A percentile compares a stretch with the other conserved stretches of the same genome.
Evolutionary conservation across 225 moss, liverwort and hornwort species (phyloP).

Genomic region (Pseudoscleropodium purum): DNA sequence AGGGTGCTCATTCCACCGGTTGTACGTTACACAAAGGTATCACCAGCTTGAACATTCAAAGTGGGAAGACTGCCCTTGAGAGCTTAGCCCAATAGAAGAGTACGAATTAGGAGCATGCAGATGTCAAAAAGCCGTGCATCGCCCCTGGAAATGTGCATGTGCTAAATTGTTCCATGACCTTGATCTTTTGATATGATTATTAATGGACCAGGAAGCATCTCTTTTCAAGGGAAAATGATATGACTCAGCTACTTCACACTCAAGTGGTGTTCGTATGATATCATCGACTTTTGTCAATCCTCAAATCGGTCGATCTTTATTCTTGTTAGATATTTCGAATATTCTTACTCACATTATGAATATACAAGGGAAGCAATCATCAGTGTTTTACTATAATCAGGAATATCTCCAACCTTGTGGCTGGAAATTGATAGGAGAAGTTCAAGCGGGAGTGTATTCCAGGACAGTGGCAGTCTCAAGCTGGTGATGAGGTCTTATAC

Average conservation of each 20-base stretch:
- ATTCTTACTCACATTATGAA: background rate
- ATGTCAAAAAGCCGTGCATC: conserved; percentile 2
- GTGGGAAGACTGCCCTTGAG: background rate
- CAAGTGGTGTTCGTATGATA: conserved; percentile 5
- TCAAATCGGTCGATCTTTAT: background rate
- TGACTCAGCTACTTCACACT: conserved; percentile 7
- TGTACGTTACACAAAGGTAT: conserved; percentile 7
- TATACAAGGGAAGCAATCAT: background rate
- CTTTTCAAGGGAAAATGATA: background rate
- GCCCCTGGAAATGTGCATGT: background rate
- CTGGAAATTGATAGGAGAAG: conserved; percentile 10
- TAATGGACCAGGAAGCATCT: background rate
- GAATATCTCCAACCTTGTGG: conserved; percentile 14
- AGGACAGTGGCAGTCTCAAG: conserved; percentile 28
- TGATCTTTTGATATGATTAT: background rate
- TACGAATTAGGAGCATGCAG: background rate
- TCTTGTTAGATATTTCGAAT: conserved; percentile 1
- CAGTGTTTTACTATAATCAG: background rate
- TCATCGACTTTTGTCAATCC: conserved; percentile 2
- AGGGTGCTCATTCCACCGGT: conserved; percentile 18
- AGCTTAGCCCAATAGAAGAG: background rate
- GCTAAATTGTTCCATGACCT: background rate
- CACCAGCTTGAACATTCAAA: background rate
- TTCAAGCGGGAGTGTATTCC: conserved; percentile 39
- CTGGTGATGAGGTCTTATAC: conserved; percentile 36